phyloP scores from a whole-genome alignment of 2,329 filamentous ascomycete genomes.

The Didymella sp. region DNA sequence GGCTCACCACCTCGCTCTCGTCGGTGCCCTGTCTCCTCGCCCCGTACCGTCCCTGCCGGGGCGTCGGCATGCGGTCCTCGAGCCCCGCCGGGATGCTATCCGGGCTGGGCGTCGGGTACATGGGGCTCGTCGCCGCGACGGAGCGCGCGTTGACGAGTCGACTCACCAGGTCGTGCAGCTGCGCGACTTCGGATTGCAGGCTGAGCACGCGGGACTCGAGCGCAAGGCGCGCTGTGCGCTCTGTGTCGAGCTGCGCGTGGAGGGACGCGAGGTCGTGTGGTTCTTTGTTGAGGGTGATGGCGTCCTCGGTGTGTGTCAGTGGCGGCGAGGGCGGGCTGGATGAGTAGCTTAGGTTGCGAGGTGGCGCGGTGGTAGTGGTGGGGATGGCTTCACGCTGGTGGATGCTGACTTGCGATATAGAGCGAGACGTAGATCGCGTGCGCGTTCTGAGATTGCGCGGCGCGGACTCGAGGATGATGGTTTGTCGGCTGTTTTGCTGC shows the following conservation, averaged over 20 bases:
- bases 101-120: slow-evolving; percentile 46
- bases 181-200: slow-evolving; percentile 42
- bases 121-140: slow-evolving; percentile 25
- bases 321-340: slow-evolving; percentile 14
- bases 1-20: slow-evolving; percentile 35
- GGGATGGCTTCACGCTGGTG: slow-evolving; percentile 13
- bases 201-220: slow-evolving; percentile 43
- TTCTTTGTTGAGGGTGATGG: neutral
- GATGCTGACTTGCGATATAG: slow-evolving; percentile 18
- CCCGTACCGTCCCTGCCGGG: slow-evolving; percentile 27
- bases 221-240: slow-evolving; percentile 44
- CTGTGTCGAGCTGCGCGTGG: slow-evolving; percentile 36
- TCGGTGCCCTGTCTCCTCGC: slow-evolving; percentile 3
- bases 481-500: slow-evolving; percentile 46
- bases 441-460: slow-evolving; percentile 44
- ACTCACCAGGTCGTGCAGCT: slow-evolving; percentile 41
- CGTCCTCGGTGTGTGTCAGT: slow-evolving; percentile 9
- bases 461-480: slow-evolving; percentile 49
- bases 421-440: slow-evolving; percentile 39
- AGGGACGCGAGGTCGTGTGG: slow-evolving; percentile 24
- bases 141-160: slow-evolving; percentile 29
- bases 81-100: slow-evolving; percentile 29
- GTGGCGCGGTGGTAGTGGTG: neutral
- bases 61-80: slow-evolving; percentile 38
- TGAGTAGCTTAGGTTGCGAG: slow-evolving; percentile 13